Base-by-base conservation (phyloP, 2,329 filamentous ascomycete species). In the Cordyceps cateniannulata region DNA sequence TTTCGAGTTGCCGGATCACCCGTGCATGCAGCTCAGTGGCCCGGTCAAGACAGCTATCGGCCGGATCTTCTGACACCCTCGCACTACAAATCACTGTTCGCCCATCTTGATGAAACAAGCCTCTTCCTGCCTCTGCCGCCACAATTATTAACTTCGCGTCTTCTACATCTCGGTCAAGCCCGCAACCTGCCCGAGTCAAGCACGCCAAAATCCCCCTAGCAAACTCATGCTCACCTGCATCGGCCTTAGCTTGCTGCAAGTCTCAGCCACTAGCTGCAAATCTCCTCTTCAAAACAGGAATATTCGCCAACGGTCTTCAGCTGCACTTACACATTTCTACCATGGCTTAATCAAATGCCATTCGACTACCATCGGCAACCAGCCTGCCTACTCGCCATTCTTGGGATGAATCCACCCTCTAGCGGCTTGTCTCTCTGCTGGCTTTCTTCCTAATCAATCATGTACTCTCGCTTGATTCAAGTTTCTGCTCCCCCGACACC, bases 341-440 rank as follows among this genome's bases (percentile, higher is more conserved):
- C 16, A 38, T 22, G n/a, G 25, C 24, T 48, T 18, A 6, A 14
- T 1, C 5, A 42, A 42, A 24, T 35, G 29, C 14, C 47, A n/a
- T 24, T 44, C 16, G 6, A 5, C 25, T 25, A 9, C 24, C 24
- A 48, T 29, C 32, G 22, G 20, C 38, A 14, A 44, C 16, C 12
- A 49, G 29, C 32, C 32, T 50, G 22, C 7, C 10, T 35, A 4
- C 32, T 50, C 55, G 24, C 47, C 24, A 44, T 51, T 51, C 18
- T 51, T 59, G 56, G 56, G 47, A 59, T n/a, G 49, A 52, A 53
- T 53, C 49, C 48, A 59, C 57, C 35, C 25, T 52, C 49, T 22
- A 45, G 27, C 20, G 25, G 20, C 20, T 38, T 25, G 12, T 40
- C 25, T 49, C 25, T 49, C 24, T 20, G 20, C 25, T 38, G 47